phyloP scores from a whole-genome alignment of 2,329 filamentous ascomycete genomes.

The Lasiodiplodia hormozganensis region DNA sequence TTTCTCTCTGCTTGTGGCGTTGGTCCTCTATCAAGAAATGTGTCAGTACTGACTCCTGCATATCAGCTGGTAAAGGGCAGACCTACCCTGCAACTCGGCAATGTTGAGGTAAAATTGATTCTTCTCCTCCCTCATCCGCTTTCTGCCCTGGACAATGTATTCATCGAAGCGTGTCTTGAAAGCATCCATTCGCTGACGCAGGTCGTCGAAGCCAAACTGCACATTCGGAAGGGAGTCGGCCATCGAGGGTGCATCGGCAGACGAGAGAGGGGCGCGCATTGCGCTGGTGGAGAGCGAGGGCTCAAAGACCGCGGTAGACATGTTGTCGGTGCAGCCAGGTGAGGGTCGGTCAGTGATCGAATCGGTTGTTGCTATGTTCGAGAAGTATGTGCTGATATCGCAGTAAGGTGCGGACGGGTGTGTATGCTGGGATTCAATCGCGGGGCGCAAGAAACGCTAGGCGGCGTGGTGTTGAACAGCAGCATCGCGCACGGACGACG shows the following conservation, averaged over 20 bases:
- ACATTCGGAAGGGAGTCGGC: slow-evolving; percentile 83
- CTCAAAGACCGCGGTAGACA: slow-evolving; percentile 67
- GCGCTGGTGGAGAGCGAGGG: slow-evolving; percentile 71
- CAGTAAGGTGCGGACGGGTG: not conserved
- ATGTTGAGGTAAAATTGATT: slow-evolving; percentile 93
- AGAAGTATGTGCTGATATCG: not conserved
- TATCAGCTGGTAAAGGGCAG: not conserved
- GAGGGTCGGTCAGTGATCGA: too few species aligned
- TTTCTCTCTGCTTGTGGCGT: slow-evolving; percentile 85
- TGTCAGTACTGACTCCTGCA: not conserved
- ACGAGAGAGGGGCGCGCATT: slow-evolving; percentile 63
- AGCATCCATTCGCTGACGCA: slow-evolving; percentile 92
- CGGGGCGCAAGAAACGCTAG: not conserved
- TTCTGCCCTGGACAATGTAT: slow-evolving; percentile 90
- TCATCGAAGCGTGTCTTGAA: slow-evolving; percentile 91
- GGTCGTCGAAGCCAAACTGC: slow-evolving; percentile 94
- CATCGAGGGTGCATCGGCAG: slow-evolving; percentile 67
- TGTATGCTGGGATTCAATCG: not conserved
- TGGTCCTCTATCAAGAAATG: slow-evolving; percentile 73
- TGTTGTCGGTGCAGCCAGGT: slow-evolving; percentile 4
- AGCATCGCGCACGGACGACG: not conserved
- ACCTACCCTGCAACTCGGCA: slow-evolving; percentile 84
- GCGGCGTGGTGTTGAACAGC: not conserved
- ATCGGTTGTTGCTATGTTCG: not conserved
- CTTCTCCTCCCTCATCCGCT: slow-evolving; percentile 87